Base-by-base conservation (phyloP, 2,329 filamentous ascomycete genomes). In the Botrytis cinerea region DNA sequence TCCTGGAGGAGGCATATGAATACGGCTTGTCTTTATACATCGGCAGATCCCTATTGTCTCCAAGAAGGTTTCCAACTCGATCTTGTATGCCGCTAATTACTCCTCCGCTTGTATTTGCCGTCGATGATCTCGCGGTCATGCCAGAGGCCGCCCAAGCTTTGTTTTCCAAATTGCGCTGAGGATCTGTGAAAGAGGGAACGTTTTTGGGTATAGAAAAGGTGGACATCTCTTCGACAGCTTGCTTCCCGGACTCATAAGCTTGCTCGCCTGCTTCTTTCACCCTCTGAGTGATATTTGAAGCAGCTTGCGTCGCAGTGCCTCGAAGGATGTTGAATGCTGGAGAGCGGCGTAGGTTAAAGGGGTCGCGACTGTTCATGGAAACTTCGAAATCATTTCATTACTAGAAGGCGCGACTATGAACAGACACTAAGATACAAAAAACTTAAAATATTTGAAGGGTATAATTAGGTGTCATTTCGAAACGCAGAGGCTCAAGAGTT, bases 1-100 rank as follows among this genome's bases (percentile, higher is more conserved):
- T 88, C 77, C 88, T 86, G 75, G 88, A 89, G 48, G 86, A 84
- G 61, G 88, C 86, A 79, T 93, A 91, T 69, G 87, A 87, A 81
- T 93, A 96, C n/a, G 96, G 96, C 82, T 99, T 99, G 84, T 99
- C 96, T 84, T 99, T 99, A 85, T 99, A 99, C 92, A 98, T 95
- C 63, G 96, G 96, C 75, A 99, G 85, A 73, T 89, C 85, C 82
- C 48, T 84, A 79, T 82, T 82, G 38, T 83, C 88, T 54, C 90
- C 88, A 75, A 95, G 90, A 74, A 94, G 87, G 74, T 86, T 86
- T 69, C 87, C 88, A 51, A 93, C 85, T 75, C 88, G 89, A 78
- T 88, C 87, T 67, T 91, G 85, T 57, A 93, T 85, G 66, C 84
- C 86, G 74, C 84, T 83, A 64, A 89, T 80, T 62, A 87, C 77